These are phyloP conservation scores for Carex myosuroides DNA, from an alignment of 176 grass and related monocot species.

Conservation along the genomic window DNA sequence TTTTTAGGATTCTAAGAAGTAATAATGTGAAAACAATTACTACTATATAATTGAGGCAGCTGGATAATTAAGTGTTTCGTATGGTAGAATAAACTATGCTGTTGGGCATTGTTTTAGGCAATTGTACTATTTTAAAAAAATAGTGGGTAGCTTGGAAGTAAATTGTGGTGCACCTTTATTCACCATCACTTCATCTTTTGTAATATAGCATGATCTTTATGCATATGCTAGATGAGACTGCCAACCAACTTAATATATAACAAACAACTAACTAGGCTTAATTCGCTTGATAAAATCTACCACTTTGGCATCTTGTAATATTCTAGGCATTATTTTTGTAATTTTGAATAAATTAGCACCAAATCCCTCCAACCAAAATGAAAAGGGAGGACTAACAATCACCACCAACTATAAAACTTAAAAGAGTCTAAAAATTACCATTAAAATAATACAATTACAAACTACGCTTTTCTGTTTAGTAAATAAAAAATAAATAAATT, in stretches of 20 bases:
- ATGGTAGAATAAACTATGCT: background rate
- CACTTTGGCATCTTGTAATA: background rate
- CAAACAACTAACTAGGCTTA: background rate
- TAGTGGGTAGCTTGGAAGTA: background rate
- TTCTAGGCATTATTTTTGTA: background rate
- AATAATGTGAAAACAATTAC: background rate
- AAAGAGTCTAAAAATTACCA: background rate
- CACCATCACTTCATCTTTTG: background rate
- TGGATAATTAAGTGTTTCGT: background rate
- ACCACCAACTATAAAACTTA: background rate
- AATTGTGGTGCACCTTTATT: constrained; percentile 12
- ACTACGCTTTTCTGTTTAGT: background rate
- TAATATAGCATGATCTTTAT: background rate
- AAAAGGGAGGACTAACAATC: background rate
- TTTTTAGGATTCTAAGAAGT: no score
- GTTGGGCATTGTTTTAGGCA: background rate
- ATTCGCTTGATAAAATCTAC: background rate
- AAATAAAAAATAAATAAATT: background rate
- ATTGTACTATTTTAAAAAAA: background rate
- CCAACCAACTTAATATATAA: background rate
- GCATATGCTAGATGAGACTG: background rate
- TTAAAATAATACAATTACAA: background rate
- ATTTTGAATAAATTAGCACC: background rate
- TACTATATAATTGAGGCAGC: background rate
- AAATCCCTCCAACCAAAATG: background rate